Percentiles rank a stretch among this genome's conserved stretches.
Conservation (phyloP, 176 grass and related monocot species). For the Triticum turgidum region DNA sequence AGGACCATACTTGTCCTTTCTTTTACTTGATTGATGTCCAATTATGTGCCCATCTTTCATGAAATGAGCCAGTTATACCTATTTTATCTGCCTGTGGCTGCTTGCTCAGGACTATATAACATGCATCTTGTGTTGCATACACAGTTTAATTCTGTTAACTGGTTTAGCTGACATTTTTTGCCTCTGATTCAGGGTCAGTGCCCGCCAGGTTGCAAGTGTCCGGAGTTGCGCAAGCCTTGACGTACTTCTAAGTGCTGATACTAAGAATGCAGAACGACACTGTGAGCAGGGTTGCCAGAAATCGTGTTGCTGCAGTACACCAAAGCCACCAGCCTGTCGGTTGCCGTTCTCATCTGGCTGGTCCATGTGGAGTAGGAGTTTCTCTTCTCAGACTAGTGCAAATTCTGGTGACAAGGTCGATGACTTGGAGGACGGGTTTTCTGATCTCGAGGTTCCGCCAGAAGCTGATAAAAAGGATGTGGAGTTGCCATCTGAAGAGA, state of each 20-base stretch:
- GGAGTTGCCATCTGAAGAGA: conserved; percentile 48
- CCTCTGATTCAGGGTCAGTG: conserved; percentile 31
- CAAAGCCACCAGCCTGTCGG: conserved; percentile 30
- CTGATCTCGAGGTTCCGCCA: conserved; percentile 64
- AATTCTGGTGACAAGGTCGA: conserved; percentile 56
- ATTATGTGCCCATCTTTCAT: not conserved
- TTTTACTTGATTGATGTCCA: not conserved
- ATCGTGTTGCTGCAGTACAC: conserved; percentile 17
- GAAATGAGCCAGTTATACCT: not conserved
- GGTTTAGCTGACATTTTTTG: not conserved
- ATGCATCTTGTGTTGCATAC: not conserved
- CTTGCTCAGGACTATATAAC: not conserved
- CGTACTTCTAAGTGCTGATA: conserved; percentile 15
- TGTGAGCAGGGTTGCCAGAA: conserved; percentile 16
- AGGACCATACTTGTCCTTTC: not conserved
- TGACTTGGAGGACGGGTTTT: conserved; percentile 73
- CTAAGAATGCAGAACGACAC: conserved; percentile 34
- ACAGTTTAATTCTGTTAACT: not conserved
- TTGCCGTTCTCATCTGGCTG: conserved; percentile 20
- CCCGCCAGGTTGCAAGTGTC: conserved; percentile 17
- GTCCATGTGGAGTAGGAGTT: conserved; percentile 41
- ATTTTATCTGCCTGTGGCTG: not conserved
- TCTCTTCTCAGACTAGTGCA: conserved; percentile 63
- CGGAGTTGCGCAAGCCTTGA: conserved; percentile 22
- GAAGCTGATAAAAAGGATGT: conserved; percentile 44